phyloP scores from a whole-genome alignment of 495 filamentous ascomycete species.

The Terfezia claveryi region DNA sequence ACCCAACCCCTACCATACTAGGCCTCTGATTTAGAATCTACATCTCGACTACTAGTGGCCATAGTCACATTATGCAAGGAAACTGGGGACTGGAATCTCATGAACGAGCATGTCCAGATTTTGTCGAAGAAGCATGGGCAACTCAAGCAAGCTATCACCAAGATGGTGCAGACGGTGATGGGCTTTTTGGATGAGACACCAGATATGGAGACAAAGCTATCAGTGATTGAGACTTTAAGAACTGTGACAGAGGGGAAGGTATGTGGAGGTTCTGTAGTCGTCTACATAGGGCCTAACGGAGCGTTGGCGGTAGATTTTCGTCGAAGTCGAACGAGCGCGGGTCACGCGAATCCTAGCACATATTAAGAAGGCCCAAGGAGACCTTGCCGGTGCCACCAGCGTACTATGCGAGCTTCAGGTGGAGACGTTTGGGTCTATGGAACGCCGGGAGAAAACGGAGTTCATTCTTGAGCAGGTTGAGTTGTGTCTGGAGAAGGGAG shows the following conservation, averaged over 20 bases:
- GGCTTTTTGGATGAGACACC: slow-evolving; percentile 65
- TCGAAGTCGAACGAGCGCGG: slow-evolving; percentile 91
- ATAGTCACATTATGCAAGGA: slow-evolving; percentile 91
- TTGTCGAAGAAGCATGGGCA: slow-evolving; percentile 99
- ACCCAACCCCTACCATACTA: slow-evolving; percentile 18
- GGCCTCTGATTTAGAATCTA: slow-evolving; percentile 88
- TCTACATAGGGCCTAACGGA: neutral
- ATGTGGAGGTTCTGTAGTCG: slow-evolving; percentile 3
- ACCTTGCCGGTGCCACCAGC: slow-evolving; percentile 71
- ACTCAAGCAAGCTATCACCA: slow-evolving; percentile 94
- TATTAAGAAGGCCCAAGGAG: slow-evolving; percentile 88
- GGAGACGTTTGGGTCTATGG: slow-evolving; percentile 97
- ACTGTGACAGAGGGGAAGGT: slow-evolving; percentile 97
- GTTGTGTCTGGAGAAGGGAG: slow-evolving; percentile 81
- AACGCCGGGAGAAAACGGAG: slow-evolving; percentile 86
- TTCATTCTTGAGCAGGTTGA: slow-evolving; percentile 92
- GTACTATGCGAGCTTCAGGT: slow-evolving; percentile 94
- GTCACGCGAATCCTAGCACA: slow-evolving; percentile 84
- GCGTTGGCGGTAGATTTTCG: slow-evolving; percentile 48
- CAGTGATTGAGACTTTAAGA: slow-evolving; percentile 79
- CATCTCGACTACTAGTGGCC: slow-evolving; percentile 61
- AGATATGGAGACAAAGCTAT: slow-evolving; percentile 62
- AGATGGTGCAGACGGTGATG: slow-evolving; percentile 97
- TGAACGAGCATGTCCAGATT: slow-evolving; percentile 88
- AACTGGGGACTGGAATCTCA: slow-evolving; percentile 68